Evolutionary conservation across 169 alveolate genomes (phyloP).

Genomic region (Eimeria praecox): DNA sequence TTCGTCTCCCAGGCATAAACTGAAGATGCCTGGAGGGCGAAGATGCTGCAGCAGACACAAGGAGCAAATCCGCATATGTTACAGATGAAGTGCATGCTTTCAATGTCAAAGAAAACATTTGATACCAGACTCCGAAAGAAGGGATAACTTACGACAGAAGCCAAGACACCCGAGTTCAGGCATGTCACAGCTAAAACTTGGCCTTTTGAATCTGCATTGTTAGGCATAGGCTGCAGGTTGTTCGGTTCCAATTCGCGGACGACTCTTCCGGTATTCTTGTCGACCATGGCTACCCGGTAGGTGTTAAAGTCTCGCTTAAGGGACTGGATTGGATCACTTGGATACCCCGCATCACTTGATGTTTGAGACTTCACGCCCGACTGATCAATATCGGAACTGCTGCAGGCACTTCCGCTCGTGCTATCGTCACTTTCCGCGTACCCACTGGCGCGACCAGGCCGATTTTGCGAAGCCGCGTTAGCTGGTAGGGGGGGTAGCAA

Average conservation of each 20-base stretch:
- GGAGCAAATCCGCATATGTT: neutral
- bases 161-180: neutral
- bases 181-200: conserved; percentile 4
- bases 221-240: neutral
- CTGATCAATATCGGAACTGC: neutral
- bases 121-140: neutral
- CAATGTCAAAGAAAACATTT: neutral
- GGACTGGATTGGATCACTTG: neutral
- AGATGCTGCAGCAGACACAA: neutral
- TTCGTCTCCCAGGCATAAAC: conserved; percentile 1
- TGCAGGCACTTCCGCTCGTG: neutral
- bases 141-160: conserved; percentile 12
- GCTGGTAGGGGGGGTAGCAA: neutral
- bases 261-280: neutral
- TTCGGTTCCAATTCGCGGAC: neutral
- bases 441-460: neutral
- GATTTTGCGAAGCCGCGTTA: neutral
- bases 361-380: neutral
- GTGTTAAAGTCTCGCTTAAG: neutral
- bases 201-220: neutral
- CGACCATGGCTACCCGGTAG: conserved; percentile 11
- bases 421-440: neutral
- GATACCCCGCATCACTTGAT: neutral
- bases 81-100: neutral
- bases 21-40: neutral